Conservation (phyloP, 2,329 filamentous ascomycete genomes). For the Cercospora citrullina region DNA sequence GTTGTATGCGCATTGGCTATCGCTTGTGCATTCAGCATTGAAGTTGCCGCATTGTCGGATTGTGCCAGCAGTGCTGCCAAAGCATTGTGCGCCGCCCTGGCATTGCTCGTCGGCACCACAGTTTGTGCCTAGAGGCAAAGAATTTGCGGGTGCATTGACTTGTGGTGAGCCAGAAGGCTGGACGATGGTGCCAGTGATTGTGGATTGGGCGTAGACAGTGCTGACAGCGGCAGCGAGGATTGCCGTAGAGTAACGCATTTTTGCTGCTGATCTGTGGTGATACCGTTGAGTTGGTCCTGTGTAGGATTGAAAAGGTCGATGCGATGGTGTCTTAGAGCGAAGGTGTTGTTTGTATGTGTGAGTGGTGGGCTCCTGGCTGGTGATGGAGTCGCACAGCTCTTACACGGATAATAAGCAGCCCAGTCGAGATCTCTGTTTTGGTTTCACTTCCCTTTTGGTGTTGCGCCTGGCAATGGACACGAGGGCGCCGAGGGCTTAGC, state of each 20-base stretch:
- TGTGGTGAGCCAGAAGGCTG: constrained; percentile 21
- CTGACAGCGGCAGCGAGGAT: constrained; percentile 19
- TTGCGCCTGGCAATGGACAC: not conserved
- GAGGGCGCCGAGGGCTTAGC: not conserved
- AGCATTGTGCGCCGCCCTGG: constrained; percentile 27
- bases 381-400: not conserved
- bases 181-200: constrained; percentile 18
- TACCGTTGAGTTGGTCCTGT: no score
- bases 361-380: not conserved
- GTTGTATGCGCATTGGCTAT: constrained; percentile 23
- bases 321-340: not conserved
- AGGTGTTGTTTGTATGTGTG: not conserved
- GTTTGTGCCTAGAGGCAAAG: constrained; percentile 25
- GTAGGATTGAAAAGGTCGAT: no score
- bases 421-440: not conserved
- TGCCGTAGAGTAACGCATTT: constrained; percentile 22
- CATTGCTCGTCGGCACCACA: constrained; percentile 28
- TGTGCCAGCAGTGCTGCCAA: constrained; percentile 18
- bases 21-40: constrained; percentile 29
- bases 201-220: constrained; percentile 10
- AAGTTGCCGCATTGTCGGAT: constrained; percentile 31
- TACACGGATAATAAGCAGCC: not conserved
- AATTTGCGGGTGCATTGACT: constrained; percentile 26
- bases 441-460: not conserved
- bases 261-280: constrained; percentile 5